Conservation (phyloP, 2,329 filamentous ascomycete species). For the Laburnicola sp. region DNA sequence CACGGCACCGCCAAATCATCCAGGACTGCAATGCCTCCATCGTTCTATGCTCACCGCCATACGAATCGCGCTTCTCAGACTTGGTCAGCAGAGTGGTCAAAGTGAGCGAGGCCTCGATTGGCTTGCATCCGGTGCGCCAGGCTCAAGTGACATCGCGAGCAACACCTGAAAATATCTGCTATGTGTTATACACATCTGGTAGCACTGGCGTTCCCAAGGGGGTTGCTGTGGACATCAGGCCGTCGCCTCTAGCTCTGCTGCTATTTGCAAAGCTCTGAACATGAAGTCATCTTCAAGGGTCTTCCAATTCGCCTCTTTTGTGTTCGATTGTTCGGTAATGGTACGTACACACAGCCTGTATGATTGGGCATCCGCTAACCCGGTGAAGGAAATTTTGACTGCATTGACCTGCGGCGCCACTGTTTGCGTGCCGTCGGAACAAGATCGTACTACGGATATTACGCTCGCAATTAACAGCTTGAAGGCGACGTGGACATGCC, state of each 20-base stretch:
- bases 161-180: conserved; percentile 27
- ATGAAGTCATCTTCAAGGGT: conserved; percentile 35
- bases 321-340: conserved; percentile 41
- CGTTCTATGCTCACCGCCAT: conserved; percentile 34
- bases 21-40: conserved; percentile 31
- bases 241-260: conserved; percentile 33
- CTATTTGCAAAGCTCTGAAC: conserved; percentile 32
- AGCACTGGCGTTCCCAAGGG: conserved; percentile 40
- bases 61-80: conserved; percentile 22
- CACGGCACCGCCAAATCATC: conserved; percentile 33
- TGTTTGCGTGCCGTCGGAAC: conserved; percentile 41
- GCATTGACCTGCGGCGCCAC: conserved; percentile 37
- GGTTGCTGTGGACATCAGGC: conserved; percentile 37
- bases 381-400: conserved; percentile 34
- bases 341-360: neutral
- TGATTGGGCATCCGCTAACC: too few species aligned
- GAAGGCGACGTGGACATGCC: conserved; percentile 36
- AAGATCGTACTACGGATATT: conserved; percentile 51
- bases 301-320: conserved; percentile 42
- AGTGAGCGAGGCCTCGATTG: conserved; percentile 23
- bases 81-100: conserved; percentile 23
- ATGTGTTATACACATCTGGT: conserved; percentile 40
- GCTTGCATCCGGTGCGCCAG: conserved; percentile 16
- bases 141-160: conserved; percentile 16
- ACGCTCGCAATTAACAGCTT: conserved; percentile 39